Conservation (phyloP, 352 stramenopile species). For the Phytophthora constricta region DNA sequence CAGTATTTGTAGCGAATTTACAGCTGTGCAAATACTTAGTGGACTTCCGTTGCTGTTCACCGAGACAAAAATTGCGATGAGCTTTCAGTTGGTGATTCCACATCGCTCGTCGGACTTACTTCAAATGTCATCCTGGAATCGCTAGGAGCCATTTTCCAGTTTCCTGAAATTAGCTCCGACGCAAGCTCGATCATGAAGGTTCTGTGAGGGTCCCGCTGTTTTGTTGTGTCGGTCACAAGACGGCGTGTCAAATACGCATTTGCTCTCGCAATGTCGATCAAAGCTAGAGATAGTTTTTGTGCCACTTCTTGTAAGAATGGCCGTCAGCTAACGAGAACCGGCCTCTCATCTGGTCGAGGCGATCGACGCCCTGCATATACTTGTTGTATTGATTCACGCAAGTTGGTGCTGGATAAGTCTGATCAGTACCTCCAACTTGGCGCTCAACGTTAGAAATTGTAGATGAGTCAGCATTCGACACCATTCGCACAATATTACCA, state of each 20-base stretch:
- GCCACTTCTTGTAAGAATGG: slow-evolving; percentile 15
- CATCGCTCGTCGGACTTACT: not conserved
- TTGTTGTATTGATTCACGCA: not conserved
- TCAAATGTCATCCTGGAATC: slow-evolving; percentile 9
- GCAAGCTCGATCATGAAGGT: slow-evolving; percentile 18
- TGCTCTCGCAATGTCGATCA: slow-evolving; percentile 16
- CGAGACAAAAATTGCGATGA: no score
- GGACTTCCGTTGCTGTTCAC: no score
- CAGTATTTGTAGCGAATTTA: slow-evolving; percentile 3
- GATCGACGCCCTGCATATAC: slow-evolving; percentile 12
- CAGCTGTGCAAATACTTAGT: slow-evolving; percentile 9
- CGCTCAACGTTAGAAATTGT: not conserved
- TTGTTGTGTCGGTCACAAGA: slow-evolving; percentile 2
- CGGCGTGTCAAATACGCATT: slow-evolving; percentile 7
- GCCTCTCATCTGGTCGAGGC: slow-evolving; percentile 12
- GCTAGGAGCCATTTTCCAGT: slow-evolving; percentile 4
- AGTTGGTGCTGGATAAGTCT: not conserved
- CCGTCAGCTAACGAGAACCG: slow-evolving; percentile 18
- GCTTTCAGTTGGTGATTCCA: no score
- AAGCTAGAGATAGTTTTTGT: slow-evolving; percentile 18
- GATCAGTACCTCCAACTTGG: not conserved
- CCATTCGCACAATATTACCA: not conserved
- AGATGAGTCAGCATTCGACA: not conserved
- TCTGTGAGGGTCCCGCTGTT: slow-evolving; percentile 2
- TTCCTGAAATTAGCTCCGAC: slow-evolving; percentile 13